Percentiles rank a stretch among this genome's conserved stretches.
phyloP scores from a whole-genome alignment of 192 early-diverging fungal genomes.

The Rhizophagus prolifer region DNA sequence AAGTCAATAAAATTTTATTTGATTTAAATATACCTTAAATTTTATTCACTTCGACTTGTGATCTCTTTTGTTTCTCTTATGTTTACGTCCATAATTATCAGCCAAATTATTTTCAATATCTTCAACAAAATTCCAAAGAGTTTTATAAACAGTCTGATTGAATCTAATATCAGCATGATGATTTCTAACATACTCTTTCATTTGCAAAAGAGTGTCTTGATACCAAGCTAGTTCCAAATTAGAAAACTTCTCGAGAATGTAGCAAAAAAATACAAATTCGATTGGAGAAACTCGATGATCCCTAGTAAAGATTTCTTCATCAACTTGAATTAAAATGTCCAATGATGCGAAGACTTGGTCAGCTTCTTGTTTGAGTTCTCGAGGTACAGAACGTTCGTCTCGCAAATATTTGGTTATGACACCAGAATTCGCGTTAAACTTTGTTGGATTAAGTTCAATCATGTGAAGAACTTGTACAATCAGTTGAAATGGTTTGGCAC shows the following conservation, averaged over 20 bases:
- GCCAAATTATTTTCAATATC: too few relatives aligned
- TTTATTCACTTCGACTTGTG: too few relatives aligned
- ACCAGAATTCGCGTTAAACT: background rate
- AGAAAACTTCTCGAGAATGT: slow-evolving; percentile 11
- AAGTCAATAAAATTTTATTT: too few relatives aligned
- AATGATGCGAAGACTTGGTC: slow-evolving; percentile 1
- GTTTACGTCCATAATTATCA: background rate
- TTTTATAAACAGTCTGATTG: slow-evolving; percentile 5
- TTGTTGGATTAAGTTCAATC: slow-evolving; percentile 16
- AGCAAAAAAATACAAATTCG: slow-evolving; percentile 30
- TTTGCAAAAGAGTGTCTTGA: slow-evolving; percentile 4
- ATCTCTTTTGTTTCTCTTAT: background rate
- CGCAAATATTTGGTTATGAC: slow-evolving; percentile 15
- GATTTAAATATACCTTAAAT: too few relatives aligned
- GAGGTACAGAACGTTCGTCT: slow-evolving; percentile 12
- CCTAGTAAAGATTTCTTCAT: slow-evolving; percentile 6
- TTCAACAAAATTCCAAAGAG: background rate
- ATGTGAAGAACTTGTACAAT: slow-evolving; percentile 20
- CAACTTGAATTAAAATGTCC: slow-evolving; percentile 4
- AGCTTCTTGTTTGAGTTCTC: background rate
- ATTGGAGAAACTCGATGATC: slow-evolving; percentile 17
- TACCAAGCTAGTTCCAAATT: background rate
- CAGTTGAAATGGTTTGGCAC: slow-evolving; percentile 22
- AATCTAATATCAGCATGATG: slow-evolving; percentile 18
- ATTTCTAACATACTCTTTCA: slow-evolving; percentile 20